Base-by-base conservation (phyloP, 2,329 filamentous ascomycete species). In the Alternaria gaisen region DNA sequence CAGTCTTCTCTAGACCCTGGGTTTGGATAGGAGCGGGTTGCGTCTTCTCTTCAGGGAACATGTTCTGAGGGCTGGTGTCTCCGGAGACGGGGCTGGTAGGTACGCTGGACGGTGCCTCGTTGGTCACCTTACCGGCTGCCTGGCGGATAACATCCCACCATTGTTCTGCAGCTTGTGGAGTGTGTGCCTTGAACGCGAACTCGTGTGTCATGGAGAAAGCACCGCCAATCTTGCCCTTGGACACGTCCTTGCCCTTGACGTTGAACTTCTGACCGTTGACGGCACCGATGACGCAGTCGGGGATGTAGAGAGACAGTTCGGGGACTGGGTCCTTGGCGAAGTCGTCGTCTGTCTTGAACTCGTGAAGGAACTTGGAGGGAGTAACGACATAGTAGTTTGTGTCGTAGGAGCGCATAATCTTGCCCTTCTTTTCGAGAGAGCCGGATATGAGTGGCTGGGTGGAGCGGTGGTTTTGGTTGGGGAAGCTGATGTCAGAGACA, bases 231-330 rank as follows among this genome's bases (percentile, higher is more conserved):
- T 90, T 91, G 62, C 85, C 84, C 76, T 91, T 91, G 72, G 90
- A 90, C 58, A 90, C 88, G 77, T 99, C 94, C 80, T 98, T 98
- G 79, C 95, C 95, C 83, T 97, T 97, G 79, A 99, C 85, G 73
- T 88, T 92, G 85, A 99, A 98, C 80, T 97, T 97, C 61, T 90
- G 87, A 55, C 91, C 93, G 67, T 85, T 88, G 30, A 88, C 79
- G 22, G 83, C 85, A 59, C 93, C 92, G 58, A 98, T 87, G 46
- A 90, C 80, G 70, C 94, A 96, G 71, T 99, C 95, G 11, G 95
- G 94, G 1, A 99, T 88, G 79, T 94, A 98, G 68, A 99, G 88
- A 14, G 91, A 95, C 41, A 95, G 83, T 77, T 99, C 94, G 0
- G 95, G 94, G 58, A 86, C 85, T 10, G 93, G 92, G 63, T 97